Base-by-base conservation (phyloP, 306 rosid species). In the Castanopsis chinensis region DNA sequence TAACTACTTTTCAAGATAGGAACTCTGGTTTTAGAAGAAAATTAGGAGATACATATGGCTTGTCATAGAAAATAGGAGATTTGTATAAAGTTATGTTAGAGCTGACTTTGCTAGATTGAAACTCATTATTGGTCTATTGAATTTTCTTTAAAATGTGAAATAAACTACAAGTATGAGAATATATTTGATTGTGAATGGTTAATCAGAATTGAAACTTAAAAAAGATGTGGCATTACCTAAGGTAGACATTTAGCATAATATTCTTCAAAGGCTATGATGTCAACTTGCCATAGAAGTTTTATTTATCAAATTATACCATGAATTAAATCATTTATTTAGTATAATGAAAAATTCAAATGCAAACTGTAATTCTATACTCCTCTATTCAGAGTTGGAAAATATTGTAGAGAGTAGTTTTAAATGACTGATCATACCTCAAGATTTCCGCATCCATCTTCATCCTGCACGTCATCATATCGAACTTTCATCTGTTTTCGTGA, bases 371-470 rank as follows among this genome's bases (percentile, higher is more conserved):
- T 49, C 58, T 64, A 73, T 13, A 82, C 51, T 64, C 58, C 72
- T 51, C 32, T 84, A 83, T 33, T 75, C 70, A 61, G 45, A 69
- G 68, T 54, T 58, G 33, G 76, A 74, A 74, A 82, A 58, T 37
- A 9, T 25, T 71, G 41, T 15, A 37, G 13, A 63, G 73, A 77
- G 67, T 52, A 8, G 73, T 33, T 56, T 25, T 72, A 76, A 73
- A 61, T 6, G 70, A 45, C 58, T 59, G 81, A 80, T 11, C 78
- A 69, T 91, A 95, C 98, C 99, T 91, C 93, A 82, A 93, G 98
- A 85, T 93, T 89, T 71, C 96, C 97, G 68, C 80, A 77, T 73
- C 92, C 93, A 81, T 93, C 99, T 86, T 93, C 99, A 78, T 90
- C 98, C 79, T 83, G 92, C 85, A 95, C 79, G 73, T 95, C 99